phyloP scores from a whole-genome alignment of 306 rosid species.

The Vigna hirtella region DNA sequence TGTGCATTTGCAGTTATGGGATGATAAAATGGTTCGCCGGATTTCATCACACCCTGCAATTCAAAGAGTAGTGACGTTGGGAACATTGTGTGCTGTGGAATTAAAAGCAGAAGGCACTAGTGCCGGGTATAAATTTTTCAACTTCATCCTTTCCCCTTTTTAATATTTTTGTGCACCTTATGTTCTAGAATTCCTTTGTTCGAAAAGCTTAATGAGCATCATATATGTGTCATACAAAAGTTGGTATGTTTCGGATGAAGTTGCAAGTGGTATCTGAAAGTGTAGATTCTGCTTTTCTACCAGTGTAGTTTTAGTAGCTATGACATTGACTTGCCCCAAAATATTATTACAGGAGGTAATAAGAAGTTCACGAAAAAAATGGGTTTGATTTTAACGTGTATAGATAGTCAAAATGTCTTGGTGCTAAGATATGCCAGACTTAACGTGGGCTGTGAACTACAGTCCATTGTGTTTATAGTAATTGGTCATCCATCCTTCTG shows the following conservation, averaged over 20 bases:
- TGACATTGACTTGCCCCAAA: not conserved
- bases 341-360: not conserved
- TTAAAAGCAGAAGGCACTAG: slow-evolving; percentile 76
- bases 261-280: slow-evolving; percentile 3
- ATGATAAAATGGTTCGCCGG: slow-evolving; percentile 65
- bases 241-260: not conserved
- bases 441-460: not conserved
- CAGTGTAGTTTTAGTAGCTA: slow-evolving; percentile 9
- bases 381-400: slow-evolving; percentile 15
- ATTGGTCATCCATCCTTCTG: slow-evolving; percentile 15
- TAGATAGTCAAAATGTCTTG: not conserved
- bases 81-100: slow-evolving; percentile 91
- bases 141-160: slow-evolving; percentile 24
- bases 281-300: not conserved
- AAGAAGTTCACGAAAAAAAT: not conserved
- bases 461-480: not conserved
- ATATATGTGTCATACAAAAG: slow-evolving; percentile 1
- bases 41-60: slow-evolving; percentile 77
- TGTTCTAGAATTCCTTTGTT: slow-evolving; percentile 23
- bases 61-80: slow-evolving; percentile 79
- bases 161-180: slow-evolving; percentile 36
- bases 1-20: slow-evolving; percentile 79
- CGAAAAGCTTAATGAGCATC: slow-evolving; percentile 3
- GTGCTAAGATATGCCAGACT: not conserved
- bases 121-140: slow-evolving; percentile 68